Evolutionary conservation across 106 monocot genomes (phyloP).

Genomic region (Hemerocallis citrina): DNA sequence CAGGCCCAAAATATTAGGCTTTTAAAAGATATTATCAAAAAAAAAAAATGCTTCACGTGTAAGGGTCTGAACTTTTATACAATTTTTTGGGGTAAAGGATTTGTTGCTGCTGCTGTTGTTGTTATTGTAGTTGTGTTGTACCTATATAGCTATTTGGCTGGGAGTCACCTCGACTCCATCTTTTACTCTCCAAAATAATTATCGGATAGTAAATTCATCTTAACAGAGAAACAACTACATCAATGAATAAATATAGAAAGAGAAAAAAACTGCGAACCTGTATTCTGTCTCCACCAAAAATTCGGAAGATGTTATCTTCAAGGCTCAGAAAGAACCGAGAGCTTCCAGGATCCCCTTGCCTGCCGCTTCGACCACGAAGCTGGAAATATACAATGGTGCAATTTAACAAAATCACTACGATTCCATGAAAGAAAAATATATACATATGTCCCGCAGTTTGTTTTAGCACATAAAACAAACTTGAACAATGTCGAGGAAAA

Average conservation of each 20-base stretch:
- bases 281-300: conserved; percentile 95
- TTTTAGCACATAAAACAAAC: not conserved
- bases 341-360: conserved; percentile 97
- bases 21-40: too few species aligned
- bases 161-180: too few species aligned
- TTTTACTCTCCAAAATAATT: too few species aligned
- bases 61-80: too few species aligned
- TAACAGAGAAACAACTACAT: not conserved
- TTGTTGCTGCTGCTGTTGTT: too few species aligned
- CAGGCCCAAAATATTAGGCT: too few species aligned
- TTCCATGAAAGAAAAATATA: not conserved
- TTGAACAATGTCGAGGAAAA: not conserved
- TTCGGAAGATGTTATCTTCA: conserved; percentile 94
- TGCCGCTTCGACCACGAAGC: conserved; percentile 94
- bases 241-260: not conserved
- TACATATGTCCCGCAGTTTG: not conserved
- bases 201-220: too few species aligned
- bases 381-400: conserved; percentile 14
- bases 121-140: too few species aligned
- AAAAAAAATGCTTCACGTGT: too few species aligned
- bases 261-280: conserved; percentile 44
- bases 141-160: too few species aligned
- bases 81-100: too few species aligned
- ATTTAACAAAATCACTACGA: not conserved
- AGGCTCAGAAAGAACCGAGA: conserved; percentile 97